phyloP scores from a whole-genome alignment of 116 monocot species.

The Posidonia oceanica region DNA sequence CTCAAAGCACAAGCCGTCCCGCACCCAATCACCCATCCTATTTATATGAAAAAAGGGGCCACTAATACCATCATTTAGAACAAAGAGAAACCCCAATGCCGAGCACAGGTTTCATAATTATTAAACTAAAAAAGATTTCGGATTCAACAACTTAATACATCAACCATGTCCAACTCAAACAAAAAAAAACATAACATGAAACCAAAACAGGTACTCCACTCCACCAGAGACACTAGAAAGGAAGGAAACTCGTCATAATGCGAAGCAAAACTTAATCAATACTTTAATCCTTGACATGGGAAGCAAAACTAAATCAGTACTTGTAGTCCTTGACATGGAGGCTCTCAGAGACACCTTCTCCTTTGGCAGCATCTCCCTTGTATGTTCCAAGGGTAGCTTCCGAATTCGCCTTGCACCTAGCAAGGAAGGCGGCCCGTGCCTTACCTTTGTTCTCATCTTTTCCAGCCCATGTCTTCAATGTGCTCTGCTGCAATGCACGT shows the following conservation, averaged over 20 bases:
- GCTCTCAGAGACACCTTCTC: slow-evolving; percentile 21
- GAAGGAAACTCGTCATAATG: too few species aligned
- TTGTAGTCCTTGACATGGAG: slow-evolving; percentile 30
- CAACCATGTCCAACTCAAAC: neutral
- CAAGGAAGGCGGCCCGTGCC: slow-evolving; percentile 19
- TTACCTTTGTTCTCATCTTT: slow-evolving; percentile 19
- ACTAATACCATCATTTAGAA: too few species aligned
- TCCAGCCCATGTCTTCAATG: slow-evolving; percentile 24
- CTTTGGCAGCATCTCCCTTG: slow-evolving; percentile 15
- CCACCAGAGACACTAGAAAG: too few species aligned
- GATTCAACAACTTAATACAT: too few species aligned
- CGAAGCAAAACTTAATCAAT: too few species aligned
- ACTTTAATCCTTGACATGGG: too few species aligned
- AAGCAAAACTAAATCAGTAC: slow-evolving; percentile 9
- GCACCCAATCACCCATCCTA: too few species aligned
- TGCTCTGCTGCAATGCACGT: slow-evolving; percentile 22
- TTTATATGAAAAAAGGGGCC: too few species aligned
- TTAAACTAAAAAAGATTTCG: too few species aligned
- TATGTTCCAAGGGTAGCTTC: slow-evolving; percentile 21
- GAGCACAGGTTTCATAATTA: too few species aligned
- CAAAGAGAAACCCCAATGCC: too few species aligned
- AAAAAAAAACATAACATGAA: neutral
- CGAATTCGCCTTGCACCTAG: slow-evolving; percentile 23
- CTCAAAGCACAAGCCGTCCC: too few species aligned
- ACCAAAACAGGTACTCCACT: neutral